Conservation (phyloP, 352 stramenopile species). For the Phytophthora fragariaefolia region DNA sequence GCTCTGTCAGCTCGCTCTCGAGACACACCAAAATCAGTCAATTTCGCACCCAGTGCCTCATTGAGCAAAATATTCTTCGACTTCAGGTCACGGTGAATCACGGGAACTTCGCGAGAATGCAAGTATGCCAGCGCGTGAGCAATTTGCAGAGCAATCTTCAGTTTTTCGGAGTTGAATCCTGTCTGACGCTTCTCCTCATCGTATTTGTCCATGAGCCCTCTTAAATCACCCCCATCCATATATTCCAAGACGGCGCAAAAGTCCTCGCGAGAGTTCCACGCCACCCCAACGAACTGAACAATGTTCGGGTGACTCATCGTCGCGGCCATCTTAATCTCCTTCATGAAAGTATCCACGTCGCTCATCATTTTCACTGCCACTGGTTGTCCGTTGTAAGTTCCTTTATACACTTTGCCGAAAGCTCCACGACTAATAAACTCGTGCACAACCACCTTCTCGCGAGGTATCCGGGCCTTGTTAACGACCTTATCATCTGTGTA, state of each 20-base stretch:
- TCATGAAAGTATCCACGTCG: slow-evolving; percentile 59
- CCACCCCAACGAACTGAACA: slow-evolving; percentile 59
- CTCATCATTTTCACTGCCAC: slow-evolving; percentile 74
- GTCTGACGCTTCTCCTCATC: slow-evolving; percentile 42
- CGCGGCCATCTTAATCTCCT: slow-evolving; percentile 77
- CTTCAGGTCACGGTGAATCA: slow-evolving; percentile 32
- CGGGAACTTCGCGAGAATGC: slow-evolving; percentile 42
- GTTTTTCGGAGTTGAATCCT: slow-evolving; percentile 50
- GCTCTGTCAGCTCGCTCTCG: slow-evolving; percentile 26
- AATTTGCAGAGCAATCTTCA: slow-evolving; percentile 50
- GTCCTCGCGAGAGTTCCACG: slow-evolving; percentile 53
- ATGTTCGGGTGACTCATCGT: slow-evolving; percentile 37
- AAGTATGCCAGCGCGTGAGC: slow-evolving; percentile 49
- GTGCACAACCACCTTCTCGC: slow-evolving; percentile 50
- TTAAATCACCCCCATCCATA: slow-evolving; percentile 28
- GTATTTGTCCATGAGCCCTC: slow-evolving; percentile 57
- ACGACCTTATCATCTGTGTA: slow-evolving; percentile 32
- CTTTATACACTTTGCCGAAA: slow-evolving; percentile 66
- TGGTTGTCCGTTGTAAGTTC: slow-evolving; percentile 49
- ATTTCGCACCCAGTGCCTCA: slow-evolving; percentile 49
- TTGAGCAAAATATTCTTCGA: slow-evolving; percentile 36
- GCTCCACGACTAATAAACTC: slow-evolving; percentile 58
- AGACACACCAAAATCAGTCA: slow-evolving; percentile 67
- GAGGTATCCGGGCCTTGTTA: slow-evolving; percentile 64
- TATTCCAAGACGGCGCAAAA: slow-evolving; percentile 57